Evolutionary conservation across 1,284 basidiomycete genomes (phyloP).

Genomic region (Athelia psychrophila): DNA sequence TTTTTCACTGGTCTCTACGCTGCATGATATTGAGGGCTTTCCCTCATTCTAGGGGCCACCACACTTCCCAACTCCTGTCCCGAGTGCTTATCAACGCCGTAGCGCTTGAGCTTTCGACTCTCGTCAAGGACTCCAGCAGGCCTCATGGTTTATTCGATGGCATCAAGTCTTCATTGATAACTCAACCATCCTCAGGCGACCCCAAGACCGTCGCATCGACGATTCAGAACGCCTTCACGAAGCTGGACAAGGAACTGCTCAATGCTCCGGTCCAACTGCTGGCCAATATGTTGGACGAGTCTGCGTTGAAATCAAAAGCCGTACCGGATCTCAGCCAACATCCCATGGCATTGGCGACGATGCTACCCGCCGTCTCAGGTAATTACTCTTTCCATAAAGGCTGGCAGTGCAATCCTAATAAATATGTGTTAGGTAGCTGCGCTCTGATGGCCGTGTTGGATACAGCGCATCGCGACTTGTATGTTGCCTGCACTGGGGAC

Average conservation of each 20-base stretch:
- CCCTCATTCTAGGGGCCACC: constrained; percentile 22
- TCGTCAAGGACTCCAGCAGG: constrained; percentile 37
- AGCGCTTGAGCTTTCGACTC: constrained; percentile 68
- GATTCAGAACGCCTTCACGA: constrained; percentile 76
- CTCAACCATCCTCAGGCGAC: constrained; percentile 46
- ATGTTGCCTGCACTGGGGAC: constrained; percentile 93
- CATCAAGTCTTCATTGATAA: constrained; percentile 43
- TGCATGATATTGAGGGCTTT: neutral
- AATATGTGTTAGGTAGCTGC: constrained; percentile 66
- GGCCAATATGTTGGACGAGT: constrained; percentile 50
- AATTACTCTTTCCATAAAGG: constrained; percentile 10
- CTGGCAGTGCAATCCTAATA: neutral
- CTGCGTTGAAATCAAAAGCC: constrained; percentile 44
- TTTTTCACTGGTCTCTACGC: constrained; percentile 43
- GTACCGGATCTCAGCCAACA: constrained; percentile 71
- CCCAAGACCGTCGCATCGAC: constrained; percentile 66
- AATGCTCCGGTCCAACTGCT: constrained; percentile 77
- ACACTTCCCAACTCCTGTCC: constrained; percentile 86
- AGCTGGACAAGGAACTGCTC: constrained; percentile 77
- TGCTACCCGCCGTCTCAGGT: constrained; percentile 81
- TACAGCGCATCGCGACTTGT: constrained; percentile 75
- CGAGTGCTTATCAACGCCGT: constrained; percentile 87
- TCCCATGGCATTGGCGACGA: constrained; percentile 63
- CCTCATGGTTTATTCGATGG: constrained; percentile 31
- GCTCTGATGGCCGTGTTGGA: constrained; percentile 86